These are phyloP conservation scores for Elsinoe batatas DNA, from an alignment of 2,329 filamentous ascomycete genomes.

Conservation along the genomic window DNA sequence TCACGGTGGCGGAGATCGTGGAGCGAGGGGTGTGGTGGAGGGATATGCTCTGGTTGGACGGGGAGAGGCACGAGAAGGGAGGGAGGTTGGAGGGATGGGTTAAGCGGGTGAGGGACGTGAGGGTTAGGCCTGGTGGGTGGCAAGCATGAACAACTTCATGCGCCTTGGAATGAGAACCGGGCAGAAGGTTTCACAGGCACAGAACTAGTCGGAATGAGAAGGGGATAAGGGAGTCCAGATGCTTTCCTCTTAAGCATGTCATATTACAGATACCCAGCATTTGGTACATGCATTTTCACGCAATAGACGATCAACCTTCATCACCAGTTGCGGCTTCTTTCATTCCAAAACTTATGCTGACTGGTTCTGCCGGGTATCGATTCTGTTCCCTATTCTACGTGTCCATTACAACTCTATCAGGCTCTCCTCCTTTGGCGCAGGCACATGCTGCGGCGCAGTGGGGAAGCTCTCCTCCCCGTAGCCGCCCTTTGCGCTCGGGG, in stretches of 20 bases:
- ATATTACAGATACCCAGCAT: not conserved
- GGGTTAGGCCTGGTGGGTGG: slow-evolving; percentile 14
- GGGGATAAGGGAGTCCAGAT: not conserved
- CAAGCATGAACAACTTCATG: not conserved
- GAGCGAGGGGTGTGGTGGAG: slow-evolving; percentile 7
- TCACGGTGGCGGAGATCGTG: slow-evolving; percentile 2
- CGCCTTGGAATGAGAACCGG: too few relatives aligned
- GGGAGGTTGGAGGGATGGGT: not conserved
- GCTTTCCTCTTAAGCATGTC: not conserved
- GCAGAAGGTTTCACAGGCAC: too few relatives aligned
- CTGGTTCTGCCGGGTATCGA: not conserved
- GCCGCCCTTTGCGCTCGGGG: slow-evolving; percentile 22
- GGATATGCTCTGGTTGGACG: not conserved
- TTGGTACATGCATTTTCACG: not conserved
- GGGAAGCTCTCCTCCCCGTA: slow-evolving; percentile 29
- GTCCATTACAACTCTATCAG: slow-evolving; percentile 25
- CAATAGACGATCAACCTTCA: not conserved
- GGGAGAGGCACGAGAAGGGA: not conserved
- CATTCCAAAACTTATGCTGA: not conserved
- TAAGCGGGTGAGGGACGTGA: not conserved
- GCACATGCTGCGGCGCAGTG: slow-evolving; percentile 25
- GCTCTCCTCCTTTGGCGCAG: slow-evolving; percentile 25
- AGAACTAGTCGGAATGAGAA: too few relatives aligned
- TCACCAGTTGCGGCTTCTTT: not conserved
- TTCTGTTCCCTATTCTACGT: not conserved